Base-by-base conservation (phyloP, 345 rosid genomes). In the Pistacia vera region DNA sequence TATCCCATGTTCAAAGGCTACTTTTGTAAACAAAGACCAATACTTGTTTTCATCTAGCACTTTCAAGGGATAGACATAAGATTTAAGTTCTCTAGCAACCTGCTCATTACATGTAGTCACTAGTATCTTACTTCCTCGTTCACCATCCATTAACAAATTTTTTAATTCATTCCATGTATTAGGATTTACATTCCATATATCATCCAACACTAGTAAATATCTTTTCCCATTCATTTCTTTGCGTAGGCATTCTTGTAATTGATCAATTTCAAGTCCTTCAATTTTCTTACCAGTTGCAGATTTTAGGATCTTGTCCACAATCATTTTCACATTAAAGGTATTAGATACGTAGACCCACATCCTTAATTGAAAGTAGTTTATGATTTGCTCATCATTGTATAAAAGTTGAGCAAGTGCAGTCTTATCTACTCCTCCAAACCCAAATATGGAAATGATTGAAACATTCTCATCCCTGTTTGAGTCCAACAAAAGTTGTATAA, bases 331-430 rank as follows among this genome's bases (percentile, higher is more conserved):
- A 0, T 1, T 18, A n/a, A 54, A 56, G 0, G 17, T 4, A 3
- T 56, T 7, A 14, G 25, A 56, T 2, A 66, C 72, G 30, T 20
- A 58, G 4, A 78, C 81, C 44, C 44, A 71, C 2, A 25, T 48
- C 16, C 4, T 0, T 22, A 22, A 22, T 22, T 22, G 25, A 22
- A 22, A 22, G 25, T 22, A 22, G 25, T 22, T 22, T 22, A 8
- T 5, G 20, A 78, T 54, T 5, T 2, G 17, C 22, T 59, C 68
- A 13, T 59, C 62, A 20, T 49, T 66, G 25, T 44, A 78, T 0
- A 58, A 22, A 20, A 59, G 41, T 36, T 52, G 76, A 14, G 81
- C 68, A 8, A 78, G 71, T 18, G 76, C 59, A 1, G 81, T 78
- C 61, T 72, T 78, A 18, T 76, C 81, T 3, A 78, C 25, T 22